Base-by-base conservation (phyloP, 2,329 filamentous ascomycete genomes). In the Huntiella savannae region DNA sequence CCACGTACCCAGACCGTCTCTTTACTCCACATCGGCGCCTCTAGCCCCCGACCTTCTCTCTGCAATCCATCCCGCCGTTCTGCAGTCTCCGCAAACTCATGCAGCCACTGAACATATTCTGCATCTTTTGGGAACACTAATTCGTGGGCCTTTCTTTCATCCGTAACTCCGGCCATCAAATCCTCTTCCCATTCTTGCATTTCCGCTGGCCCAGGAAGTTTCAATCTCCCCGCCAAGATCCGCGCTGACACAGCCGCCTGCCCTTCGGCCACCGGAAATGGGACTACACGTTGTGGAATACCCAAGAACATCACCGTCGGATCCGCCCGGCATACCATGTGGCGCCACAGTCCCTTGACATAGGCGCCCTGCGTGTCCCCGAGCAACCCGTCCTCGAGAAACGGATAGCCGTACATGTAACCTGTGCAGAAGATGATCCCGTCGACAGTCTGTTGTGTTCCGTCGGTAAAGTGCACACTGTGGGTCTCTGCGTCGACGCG, bases 211-310 rank as follows among this genome's bases (percentile, higher is more conserved):
- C 65, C 52, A 0, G 76, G 77, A 1, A 79, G 57, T 0, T 52
- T 58, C 0, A 66, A 67, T 1, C 71, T 62, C 0, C 72, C 72
- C 0, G 75, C 68, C 0, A 79, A 62, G 2, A 77, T 57, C 0
- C 75, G 62, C 1, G 76, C 75, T 0, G 69, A 72, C 1, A 73
- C 64, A 0, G 79, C 75, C 5, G 75, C 74, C 54, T 80, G 76
- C 72, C 73, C 79, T 58, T 80, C 77, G 47, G 78, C 79, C 28
- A 79, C 67, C 55, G 76, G 78, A 60, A 82, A 81, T 0, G 77
- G 81, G 22, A 82, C 58, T 0, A 71, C 71, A 5, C 41, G 46
- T n/a, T 45, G 28, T 7, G 45, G 71, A 3, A 74, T 75, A 19
- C 73, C 75, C 2, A 77, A 62, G 53, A 77, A 78, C 2, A 70